Percentiles rank a stretch among this genome's conserved stretches.
Evolutionary conservation across 2,329 filamentous ascomycete species (phyloP).

Genomic region (Sporothrix inflata): DNA sequence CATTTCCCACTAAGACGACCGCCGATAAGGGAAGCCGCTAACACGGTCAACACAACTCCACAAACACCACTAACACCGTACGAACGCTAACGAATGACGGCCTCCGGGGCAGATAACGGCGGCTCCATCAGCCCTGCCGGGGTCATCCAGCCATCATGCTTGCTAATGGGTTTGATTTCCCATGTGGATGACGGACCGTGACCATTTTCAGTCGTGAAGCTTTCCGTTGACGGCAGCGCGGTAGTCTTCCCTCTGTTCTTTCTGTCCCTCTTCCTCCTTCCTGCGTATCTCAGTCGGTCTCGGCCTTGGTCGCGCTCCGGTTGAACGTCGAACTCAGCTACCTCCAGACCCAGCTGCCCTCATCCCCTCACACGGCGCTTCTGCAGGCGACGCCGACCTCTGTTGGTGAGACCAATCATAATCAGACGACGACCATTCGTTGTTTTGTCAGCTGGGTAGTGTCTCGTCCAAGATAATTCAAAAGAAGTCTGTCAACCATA

Average conservation of each 20-base stretch:
- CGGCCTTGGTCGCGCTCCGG: conserved; percentile 10
- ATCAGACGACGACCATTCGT: background rate
- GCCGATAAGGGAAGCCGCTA: background rate
- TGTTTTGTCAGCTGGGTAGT: background rate
- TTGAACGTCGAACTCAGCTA: background rate
- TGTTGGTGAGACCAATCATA: background rate
- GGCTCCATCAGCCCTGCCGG: background rate
- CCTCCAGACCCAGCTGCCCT: background rate
- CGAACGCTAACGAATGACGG: background rate
- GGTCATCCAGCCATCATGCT: background rate
- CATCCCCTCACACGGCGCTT: background rate
- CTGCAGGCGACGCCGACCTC: background rate
- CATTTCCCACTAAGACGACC: conserved; percentile 1
- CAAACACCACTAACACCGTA: background rate
- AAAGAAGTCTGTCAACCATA: background rate
- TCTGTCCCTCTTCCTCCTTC: background rate
- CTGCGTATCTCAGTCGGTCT: conserved; percentile 4
- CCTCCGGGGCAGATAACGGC: conserved; percentile 3
- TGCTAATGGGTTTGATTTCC: background rate
- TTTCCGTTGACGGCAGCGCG: background rate
- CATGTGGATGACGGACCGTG: background rate
- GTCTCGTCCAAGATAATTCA: background rate
- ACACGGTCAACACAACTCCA: background rate
- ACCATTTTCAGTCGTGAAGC: background rate
- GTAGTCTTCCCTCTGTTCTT: background rate